These are phyloP conservation scores for Saraca asoca DNA, from an alignment of 331 rosid species.

Conservation along the genomic window DNA sequence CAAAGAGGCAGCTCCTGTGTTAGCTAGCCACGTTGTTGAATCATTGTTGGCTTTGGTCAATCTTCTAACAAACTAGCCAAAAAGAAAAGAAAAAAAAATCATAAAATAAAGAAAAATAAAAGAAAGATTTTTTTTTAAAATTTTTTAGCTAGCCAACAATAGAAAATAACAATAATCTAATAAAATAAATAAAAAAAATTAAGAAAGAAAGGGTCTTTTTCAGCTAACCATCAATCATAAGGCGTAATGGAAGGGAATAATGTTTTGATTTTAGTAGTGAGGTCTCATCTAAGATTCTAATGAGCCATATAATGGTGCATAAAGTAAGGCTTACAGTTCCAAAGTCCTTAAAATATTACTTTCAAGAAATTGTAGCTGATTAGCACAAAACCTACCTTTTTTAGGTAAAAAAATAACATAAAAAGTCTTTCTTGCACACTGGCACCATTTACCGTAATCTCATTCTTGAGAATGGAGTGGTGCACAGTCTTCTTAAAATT, in stretches of 20 bases:
- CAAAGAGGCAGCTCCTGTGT: not conserved
- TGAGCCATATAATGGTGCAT: constrained; percentile 30
- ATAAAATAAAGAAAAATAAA: constrained; percentile 1
- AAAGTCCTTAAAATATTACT: constrained; percentile 28
- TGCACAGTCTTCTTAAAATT: no score
- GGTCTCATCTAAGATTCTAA: constrained; percentile 33
- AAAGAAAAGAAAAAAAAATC: no score
- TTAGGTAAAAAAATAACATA: no score
- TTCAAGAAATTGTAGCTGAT: constrained; percentile 20
- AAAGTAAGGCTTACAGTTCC: constrained; percentile 35
- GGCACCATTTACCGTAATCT: no score
- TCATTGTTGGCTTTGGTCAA: constrained; percentile 29
- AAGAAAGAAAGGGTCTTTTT: constrained; percentile 16
- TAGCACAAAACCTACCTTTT: not conserved
- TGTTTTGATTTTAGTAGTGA: constrained; percentile 25
- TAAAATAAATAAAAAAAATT: not conserved
- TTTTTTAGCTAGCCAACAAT: no score
- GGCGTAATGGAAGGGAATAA: constrained; percentile 33
- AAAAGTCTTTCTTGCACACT: no score
- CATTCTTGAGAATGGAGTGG: no score
- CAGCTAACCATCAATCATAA: constrained; percentile 25
- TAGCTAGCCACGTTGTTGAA: not conserved
- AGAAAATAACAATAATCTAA: no score
- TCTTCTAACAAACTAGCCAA: constrained; percentile 28
- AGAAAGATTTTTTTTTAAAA: not conserved